These are phyloP conservation scores for Epithele typhae DNA, from an alignment of 768 basidiomycete genomes.

Conservation along the genomic window DNA sequence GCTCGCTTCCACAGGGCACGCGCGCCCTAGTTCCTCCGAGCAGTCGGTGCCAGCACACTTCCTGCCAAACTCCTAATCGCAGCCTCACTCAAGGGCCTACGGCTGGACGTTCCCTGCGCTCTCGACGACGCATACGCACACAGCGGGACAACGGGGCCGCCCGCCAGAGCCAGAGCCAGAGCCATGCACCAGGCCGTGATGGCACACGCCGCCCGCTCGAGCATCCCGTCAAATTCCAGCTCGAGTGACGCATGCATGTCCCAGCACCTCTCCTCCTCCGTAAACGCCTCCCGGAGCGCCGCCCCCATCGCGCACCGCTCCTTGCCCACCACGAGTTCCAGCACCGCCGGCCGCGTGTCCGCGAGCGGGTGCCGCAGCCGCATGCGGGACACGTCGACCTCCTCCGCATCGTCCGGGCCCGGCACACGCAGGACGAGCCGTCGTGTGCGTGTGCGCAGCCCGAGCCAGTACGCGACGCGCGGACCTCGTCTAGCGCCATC, in stretches of 20 bases:
- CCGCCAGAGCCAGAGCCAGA: no score
- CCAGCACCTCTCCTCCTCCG: background rate
- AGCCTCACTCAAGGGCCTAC: conserved; percentile 1
- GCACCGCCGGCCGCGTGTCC: background rate
- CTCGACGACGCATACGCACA: background rate
- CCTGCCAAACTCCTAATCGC: no score
- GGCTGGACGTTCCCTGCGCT: conserved; percentile 7
- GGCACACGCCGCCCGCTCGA: no score
- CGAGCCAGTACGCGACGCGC: conserved; percentile 4
- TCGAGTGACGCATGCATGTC: background rate
- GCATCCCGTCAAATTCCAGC: no score
- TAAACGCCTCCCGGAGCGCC: no score
- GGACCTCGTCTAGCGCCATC: no score
- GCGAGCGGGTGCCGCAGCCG: no score
- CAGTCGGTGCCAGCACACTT: background rate
- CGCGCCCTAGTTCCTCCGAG: conserved; percentile 1
- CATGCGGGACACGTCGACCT: no score
- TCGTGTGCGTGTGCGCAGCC: conserved; percentile 19
- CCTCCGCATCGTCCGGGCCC: no score
- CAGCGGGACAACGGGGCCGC: no score
- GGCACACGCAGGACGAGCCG: conserved; percentile 1
- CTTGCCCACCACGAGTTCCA: background rate
- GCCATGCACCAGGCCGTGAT: no score
- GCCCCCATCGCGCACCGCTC: background rate
- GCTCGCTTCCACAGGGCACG: conserved; percentile 12